Percentiles rank a stretch among this genome's conserved stretches.
These are phyloP conservation scores for Acer saccharum DNA, from an alignment of 345 rosid species.

Conservation along the genomic window DNA sequence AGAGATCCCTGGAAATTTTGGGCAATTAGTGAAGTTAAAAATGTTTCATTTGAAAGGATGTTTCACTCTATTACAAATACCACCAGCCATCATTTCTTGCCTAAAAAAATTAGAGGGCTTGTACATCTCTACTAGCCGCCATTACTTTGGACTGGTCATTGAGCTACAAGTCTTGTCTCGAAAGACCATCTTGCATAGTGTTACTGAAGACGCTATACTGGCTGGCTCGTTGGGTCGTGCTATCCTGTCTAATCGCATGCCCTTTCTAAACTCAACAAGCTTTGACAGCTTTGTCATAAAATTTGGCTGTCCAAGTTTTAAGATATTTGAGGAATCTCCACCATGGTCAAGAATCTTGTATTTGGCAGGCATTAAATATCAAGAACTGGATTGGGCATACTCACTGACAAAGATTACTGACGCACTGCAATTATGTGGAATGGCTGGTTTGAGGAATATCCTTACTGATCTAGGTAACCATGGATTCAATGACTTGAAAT, in stretches of 20 bases:
- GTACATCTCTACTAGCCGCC: not conserved
- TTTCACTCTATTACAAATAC: not conserved
- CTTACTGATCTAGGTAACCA: not conserved
- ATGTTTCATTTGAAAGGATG: not conserved
- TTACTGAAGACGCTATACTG: not conserved
- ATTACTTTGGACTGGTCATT: not conserved
- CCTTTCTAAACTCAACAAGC: not conserved
- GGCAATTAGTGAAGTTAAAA: not conserved
- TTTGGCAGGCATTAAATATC: no score
- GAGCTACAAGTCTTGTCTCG: not conserved
- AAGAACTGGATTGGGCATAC: no score
- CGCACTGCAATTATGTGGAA: no score
- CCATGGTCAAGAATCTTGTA: no score
- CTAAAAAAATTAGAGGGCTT: not conserved
- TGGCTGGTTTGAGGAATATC: no score
- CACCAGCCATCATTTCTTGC: not conserved
- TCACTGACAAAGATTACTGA: no score
- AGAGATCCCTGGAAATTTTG: not conserved
- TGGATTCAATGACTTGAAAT: conserved; percentile 2
- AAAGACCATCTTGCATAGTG: not conserved
- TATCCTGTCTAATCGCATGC: not conserved
- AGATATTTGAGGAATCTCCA: not conserved
- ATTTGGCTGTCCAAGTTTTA: not conserved
- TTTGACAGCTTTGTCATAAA: not conserved
- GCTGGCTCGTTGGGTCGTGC: not conserved